Evolutionary conservation across 2,329 filamentous ascomycete species (phyloP).

Genomic region (Fusarium irregulare): DNA sequence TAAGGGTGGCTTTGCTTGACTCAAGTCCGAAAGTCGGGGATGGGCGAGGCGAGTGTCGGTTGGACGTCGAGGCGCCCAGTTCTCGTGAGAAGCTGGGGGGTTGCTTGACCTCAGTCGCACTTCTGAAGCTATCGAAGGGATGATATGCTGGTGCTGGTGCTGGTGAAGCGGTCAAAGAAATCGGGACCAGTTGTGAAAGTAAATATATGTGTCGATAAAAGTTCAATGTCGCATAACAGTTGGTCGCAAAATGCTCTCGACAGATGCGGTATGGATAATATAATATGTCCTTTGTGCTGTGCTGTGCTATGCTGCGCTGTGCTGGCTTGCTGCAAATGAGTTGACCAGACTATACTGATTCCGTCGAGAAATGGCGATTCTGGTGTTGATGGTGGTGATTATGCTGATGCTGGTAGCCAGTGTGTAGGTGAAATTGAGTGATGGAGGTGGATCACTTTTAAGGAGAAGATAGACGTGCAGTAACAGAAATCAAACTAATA

Average conservation of each 20-base stretch:
- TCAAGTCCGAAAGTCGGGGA: background rate
- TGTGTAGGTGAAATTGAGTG: background rate
- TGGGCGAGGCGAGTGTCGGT: background rate
- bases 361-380: conserved; percentile 1
- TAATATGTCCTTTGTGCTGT: background rate
- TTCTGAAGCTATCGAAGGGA: conserved; percentile 10
- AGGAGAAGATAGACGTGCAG: background rate
- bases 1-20: conserved; percentile 21
- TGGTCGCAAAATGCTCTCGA: conserved; percentile 6
- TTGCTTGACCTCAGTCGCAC: background rate
- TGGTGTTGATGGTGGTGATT: background rate
- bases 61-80: conserved; percentile 27
- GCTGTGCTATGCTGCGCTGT: background rate
- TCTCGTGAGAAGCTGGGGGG: background rate
- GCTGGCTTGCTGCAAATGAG: background rate
- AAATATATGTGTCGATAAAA: conserved; percentile 3
- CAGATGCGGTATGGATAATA: conserved; percentile 14
- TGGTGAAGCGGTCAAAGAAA: conserved; percentile 8
- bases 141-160: background rate
- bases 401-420: background rate
- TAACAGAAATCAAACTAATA: conserved; percentile 2
- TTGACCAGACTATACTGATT: background rate
- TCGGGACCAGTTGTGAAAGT: background rate
- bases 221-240: conserved; percentile 26
- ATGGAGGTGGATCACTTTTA: background rate